Evolutionary conservation across 208 protist genomes (phyloP), one percentile per base, ranked within the genome.

Genomic region (Trypanosoma congolense): DNA sequence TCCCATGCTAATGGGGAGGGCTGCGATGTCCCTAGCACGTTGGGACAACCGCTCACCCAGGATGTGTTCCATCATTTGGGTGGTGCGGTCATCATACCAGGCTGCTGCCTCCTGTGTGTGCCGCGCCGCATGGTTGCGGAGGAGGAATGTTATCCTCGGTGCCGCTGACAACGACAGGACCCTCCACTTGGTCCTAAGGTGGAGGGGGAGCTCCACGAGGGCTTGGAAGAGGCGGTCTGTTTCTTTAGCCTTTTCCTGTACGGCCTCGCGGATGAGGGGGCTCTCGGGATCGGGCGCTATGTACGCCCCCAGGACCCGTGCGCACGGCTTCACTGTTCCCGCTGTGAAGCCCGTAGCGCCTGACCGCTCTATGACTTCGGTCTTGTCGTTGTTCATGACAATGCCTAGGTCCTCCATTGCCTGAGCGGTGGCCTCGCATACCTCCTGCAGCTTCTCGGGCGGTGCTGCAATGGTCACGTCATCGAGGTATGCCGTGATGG

Each of bases 401-500:
- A 68, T 64, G 2, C 59, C 63, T 25, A 62, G 44, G n/a, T 2
- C 12, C 1, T 45, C 41, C 40, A 77, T 44, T 6, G 5, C 48
- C 6, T 54, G 30, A 18, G 36, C 53, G n/a, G 46, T 50, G n/a
- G 52, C 64, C 5, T 43, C 49, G 12, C 63, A 31, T 5, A 60
- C 28, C 18, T 30, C 38, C 12, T 60, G 38, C 0, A 72, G 46
- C 0, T 56, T 19, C 1, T 24, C 36, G 3, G 40, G 57, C 0
- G 63, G 31, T 10, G 53, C 64, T 24, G 66, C 29, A 0, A 77
- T 6, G 0, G 64, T 57, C 52, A 72, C 28, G 43, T 77, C 70
- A 41, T 77, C 70, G 0, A 77, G 43, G 33, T 72, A 77, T 12
- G 70, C 70, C 14, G 60, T 41, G 33, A 62, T 31, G 21, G 6